Conservation (phyloP, 345 rosid genomes). For the Syzygium jambos region DNA sequence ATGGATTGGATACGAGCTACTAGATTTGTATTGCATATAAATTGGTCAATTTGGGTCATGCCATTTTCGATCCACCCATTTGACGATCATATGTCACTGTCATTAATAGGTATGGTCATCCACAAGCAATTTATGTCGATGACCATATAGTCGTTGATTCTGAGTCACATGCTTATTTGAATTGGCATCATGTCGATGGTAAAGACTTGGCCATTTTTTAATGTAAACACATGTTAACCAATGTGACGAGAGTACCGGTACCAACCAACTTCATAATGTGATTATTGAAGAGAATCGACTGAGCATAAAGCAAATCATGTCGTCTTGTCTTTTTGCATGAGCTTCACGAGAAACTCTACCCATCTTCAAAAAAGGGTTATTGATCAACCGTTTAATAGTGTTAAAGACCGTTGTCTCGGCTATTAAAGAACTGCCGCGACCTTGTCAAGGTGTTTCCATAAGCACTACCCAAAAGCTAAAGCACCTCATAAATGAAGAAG, state of each 20-base stretch:
- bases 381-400: not conserved
- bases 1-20: too few species aligned
- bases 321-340: not conserved
- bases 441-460: too few species aligned
- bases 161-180: not conserved
- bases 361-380: not conserved
- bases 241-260: not conserved
- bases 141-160: not conserved
- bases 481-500: too few species aligned
- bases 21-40: not conserved
- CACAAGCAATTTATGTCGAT: not conserved
- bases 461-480: too few species aligned
- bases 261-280: not conserved
- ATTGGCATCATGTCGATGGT: not conserved
- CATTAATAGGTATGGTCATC: not conserved
- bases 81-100: not conserved
- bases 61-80: not conserved
- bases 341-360: not conserved
- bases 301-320: not conserved
- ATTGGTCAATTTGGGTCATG: not conserved
- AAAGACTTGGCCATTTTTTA: not conserved
- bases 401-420: too few species aligned
- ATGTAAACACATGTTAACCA: not conserved
- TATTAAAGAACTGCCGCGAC: too few species aligned
- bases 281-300: not conserved